A percentile compares a stretch with the other conserved stretches of the same genome.
Evolutionary conservation across 495 filamentous ascomycete genomes (phyloP).

Genomic region (Trichoderma virens): DNA sequence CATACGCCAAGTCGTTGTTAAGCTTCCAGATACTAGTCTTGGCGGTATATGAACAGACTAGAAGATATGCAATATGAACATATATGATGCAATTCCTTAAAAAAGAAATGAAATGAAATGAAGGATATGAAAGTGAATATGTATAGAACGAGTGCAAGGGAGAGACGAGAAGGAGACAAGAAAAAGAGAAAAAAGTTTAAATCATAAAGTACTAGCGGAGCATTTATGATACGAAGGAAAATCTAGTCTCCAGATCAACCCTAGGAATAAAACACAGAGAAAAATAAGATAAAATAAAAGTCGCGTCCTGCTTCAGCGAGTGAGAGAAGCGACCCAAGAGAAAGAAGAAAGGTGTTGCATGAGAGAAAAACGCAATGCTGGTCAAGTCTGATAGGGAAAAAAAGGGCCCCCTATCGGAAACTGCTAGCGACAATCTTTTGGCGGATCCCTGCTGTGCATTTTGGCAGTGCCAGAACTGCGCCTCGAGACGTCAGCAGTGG

Average conservation of each 20-base stretch:
- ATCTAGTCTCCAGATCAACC: background rate
- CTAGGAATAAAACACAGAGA: background rate
- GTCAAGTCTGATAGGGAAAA: no score
- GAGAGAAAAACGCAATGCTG: no score
- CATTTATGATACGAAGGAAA: background rate
- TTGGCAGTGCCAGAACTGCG: background rate
- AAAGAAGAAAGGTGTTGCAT: background rate
- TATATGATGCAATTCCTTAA: background rate
- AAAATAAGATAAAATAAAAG: background rate
- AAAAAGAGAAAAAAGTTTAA: background rate
- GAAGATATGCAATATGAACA: no score
- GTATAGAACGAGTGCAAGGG: background rate
- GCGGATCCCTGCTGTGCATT: background rate
- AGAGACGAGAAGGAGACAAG: background rate
- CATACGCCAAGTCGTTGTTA: background rate
- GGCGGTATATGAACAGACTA: background rate
- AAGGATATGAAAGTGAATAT: background rate
- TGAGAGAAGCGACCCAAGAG: background rate
- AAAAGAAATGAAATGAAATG: background rate
- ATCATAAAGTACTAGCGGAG: background rate
- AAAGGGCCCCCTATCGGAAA: background rate
- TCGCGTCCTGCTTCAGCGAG: background rate
- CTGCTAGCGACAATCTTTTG: background rate
- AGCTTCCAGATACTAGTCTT: background rate
- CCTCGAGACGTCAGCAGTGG: conserved; percentile 9